A percentile compares a stretch with the other conserved stretches of the same genome.
Evolutionary conservation across 2,329 filamentous ascomycete genomes (phyloP).

Genomic region (Paraconiothyrium sp.): DNA sequence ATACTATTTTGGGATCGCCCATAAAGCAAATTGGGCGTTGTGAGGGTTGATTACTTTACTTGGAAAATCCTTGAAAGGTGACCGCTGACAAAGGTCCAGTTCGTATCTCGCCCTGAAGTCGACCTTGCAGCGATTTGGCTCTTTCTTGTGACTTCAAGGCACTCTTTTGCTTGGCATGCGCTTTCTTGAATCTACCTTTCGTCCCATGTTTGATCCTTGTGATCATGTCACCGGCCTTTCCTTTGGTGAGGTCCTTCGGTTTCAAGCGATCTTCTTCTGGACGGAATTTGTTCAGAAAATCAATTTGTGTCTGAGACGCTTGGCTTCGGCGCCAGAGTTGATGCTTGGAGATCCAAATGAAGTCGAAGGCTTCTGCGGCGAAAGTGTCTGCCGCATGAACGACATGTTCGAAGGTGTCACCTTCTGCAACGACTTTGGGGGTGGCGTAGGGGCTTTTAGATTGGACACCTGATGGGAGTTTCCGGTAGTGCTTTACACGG

Average conservation of each 20-base stretch:
- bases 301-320: conserved; percentile 70
- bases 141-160: conserved; percentile 53
- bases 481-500: conserved; percentile 54
- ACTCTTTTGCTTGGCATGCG: conserved; percentile 41
- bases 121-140: conserved; percentile 56
- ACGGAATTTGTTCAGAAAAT: conserved; percentile 74
- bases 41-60: not conserved
- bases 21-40: not conserved
- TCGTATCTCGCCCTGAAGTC: conserved; percentile 55
- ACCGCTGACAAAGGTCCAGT: conserved; percentile 56
- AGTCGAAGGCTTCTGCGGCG: conserved; percentile 72
- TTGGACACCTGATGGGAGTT: conserved; percentile 46
- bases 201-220: conserved; percentile 89
- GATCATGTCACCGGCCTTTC: conserved; percentile 88
- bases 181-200: conserved; percentile 62
- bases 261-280: conserved; percentile 64
- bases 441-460: conserved; percentile 68
- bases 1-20: not conserved
- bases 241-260: conserved; percentile 73
- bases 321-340: conserved; percentile 75
- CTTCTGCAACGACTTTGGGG: conserved; percentile 73
- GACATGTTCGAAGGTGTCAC: conserved; percentile 74
- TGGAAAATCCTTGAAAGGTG: conserved; percentile 2
- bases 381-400: conserved; percentile 88
- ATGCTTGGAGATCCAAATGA: conserved; percentile 70